Conservation (phyloP, 805 yeast species). For the Candida broadrunensis region DNA sequence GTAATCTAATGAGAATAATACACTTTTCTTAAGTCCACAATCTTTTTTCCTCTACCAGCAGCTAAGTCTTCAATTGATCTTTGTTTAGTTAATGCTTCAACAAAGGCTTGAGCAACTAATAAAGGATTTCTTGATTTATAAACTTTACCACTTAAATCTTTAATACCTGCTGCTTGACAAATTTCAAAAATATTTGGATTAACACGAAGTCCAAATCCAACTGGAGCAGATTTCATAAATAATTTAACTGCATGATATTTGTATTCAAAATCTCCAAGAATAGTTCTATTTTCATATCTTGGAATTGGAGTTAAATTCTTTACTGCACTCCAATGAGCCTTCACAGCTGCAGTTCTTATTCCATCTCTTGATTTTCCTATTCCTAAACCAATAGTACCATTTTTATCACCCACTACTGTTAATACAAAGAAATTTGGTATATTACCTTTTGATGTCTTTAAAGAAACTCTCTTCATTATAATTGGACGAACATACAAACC, state of each 20-base stretch:
- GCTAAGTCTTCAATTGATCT: constrained; percentile 85
- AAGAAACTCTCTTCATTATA: constrained; percentile 76
- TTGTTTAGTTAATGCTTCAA: constrained; percentile 82
- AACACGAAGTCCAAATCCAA: constrained; percentile 91
- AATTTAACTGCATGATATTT: constrained; percentile 86
- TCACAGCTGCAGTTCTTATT: constrained; percentile 67
- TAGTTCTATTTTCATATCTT: constrained; percentile 87
- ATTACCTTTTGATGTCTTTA: constrained; percentile 91
- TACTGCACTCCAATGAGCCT: constrained; percentile 93
- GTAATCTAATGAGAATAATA: constrained; percentile 57
- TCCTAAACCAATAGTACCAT: constrained; percentile 93
- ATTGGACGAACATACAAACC: constrained; percentile 63
- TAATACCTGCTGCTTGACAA: constrained; percentile 90
- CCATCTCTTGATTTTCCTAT: constrained; percentile 88
- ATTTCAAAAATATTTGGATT: constrained; percentile 87
- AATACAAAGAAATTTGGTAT: constrained; percentile 77
- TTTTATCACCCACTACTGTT: constrained; percentile 87
- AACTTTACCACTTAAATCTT: constrained; percentile 87
- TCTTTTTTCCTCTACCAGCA: constrained; percentile 87
- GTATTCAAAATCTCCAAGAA: constrained; percentile 76
- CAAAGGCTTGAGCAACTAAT: constrained; percentile 88
- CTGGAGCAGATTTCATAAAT: constrained; percentile 79
- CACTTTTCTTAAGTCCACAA: constrained; percentile 86
- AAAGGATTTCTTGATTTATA: constrained; percentile 90
- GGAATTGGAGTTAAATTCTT: constrained; percentile 80